Conservation (phyloP, 306 rosid genomes). For the Dryas alaskensis region DNA sequence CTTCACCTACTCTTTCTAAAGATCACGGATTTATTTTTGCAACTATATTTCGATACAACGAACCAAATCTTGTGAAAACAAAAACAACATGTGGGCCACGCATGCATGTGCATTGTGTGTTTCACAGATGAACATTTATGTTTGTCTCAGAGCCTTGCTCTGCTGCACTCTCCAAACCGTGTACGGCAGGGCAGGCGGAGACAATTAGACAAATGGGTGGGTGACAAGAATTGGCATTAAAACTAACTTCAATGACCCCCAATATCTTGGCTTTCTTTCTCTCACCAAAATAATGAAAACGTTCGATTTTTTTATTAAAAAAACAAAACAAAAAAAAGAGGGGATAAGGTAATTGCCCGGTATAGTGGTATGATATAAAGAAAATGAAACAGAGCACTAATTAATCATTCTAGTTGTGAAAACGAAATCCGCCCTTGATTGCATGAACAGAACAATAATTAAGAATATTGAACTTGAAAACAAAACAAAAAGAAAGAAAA, state of each 20-base stretch:
- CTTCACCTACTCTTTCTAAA: neutral
- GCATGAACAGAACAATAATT: neutral
- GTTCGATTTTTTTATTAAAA: no score
- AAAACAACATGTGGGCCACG: neutral
- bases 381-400: conserved; percentile 1
- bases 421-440: neutral
- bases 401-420: neutral
- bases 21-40: conserved; percentile 7
- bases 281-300: no score
- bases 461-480: neutral
- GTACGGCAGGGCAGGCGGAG: neutral
- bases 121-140: neutral
- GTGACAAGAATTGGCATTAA: no score
- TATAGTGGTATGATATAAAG: no score
- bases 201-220: neutral
- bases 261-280: no score
- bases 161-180: neutral
- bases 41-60: conserved; percentile 4
- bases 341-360: neutral
- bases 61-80: neutral
- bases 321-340: no score
- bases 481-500: neutral
- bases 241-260: no score
- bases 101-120: neutral
- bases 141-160: neutral